phyloP scores from a whole-genome alignment of 768 basidiomycete species.

The Cyclocybe aegerita region DNA sequence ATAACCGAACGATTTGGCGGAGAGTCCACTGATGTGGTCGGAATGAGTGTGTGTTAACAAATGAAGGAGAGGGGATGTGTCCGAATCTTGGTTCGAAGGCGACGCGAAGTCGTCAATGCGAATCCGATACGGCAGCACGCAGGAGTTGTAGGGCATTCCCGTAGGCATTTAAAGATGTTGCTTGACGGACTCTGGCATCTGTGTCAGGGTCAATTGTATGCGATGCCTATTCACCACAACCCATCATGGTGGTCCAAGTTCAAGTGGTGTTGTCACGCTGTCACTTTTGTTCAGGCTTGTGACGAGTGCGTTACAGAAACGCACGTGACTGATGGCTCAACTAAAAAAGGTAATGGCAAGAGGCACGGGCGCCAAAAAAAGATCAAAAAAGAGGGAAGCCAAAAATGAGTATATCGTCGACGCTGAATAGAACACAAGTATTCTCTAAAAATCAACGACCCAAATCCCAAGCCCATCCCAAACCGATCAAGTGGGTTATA shows the following conservation, averaged over 20 bases:
- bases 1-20: slow-evolving; percentile 71
- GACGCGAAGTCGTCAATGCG: slow-evolving; percentile 82
- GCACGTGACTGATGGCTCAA: not conserved
- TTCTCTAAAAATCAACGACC: too few relatives aligned
- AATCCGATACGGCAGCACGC: slow-evolving; percentile 77
- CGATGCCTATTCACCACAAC: not conserved
- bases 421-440: too few relatives aligned
- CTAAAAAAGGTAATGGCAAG: too few relatives aligned
- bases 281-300: not conserved
- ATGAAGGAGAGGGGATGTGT: slow-evolving; percentile 48
- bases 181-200: too few relatives aligned
- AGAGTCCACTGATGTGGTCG: slow-evolving; percentile 80
- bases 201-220: too few relatives aligned
- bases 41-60: slow-evolving; percentile 91
- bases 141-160: slow-evolving; percentile 76
- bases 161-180: slow-evolving; percentile 56
- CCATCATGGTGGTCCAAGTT: not conserved
- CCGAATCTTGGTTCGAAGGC: slow-evolving; percentile 27
- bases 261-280: not conserved
- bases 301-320: not conserved
- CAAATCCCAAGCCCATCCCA: too few relatives aligned
- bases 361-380: too few relatives aligned
- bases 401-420: too few relatives aligned
- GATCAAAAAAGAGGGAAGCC: too few relatives aligned
- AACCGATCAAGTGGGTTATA: not conserved